phyloP scores from a whole-genome alignment of 768 basidiomycete genomes.

The Sporobolomyces phaffii region DNA sequence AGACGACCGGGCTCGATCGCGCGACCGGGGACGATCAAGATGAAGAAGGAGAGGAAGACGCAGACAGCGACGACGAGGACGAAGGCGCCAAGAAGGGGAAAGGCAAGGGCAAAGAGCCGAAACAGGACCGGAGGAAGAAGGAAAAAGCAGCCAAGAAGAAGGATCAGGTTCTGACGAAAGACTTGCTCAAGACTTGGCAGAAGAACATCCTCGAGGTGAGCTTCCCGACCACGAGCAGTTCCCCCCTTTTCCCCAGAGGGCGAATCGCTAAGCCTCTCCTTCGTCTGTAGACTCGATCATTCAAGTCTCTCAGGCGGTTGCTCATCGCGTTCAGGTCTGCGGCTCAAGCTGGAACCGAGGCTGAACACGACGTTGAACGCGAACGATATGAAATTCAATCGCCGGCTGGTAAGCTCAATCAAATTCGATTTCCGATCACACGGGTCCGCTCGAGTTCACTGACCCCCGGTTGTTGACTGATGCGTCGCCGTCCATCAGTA shows the following conservation, averaged over 20 bases:
- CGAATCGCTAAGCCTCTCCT: no score
- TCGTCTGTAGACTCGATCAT: slow-evolving; percentile 63
- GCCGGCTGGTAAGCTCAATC: slow-evolving; percentile 57
- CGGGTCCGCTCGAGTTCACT: no score
- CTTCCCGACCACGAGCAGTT: background rate
- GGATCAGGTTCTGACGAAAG: slow-evolving; percentile 59
- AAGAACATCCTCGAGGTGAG: slow-evolving; percentile 75
- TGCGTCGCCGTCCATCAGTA: slow-evolving; percentile 52
- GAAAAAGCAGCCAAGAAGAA: slow-evolving; percentile 45
- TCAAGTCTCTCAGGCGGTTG: slow-evolving; percentile 73
- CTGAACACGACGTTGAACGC: slow-evolving; percentile 49
- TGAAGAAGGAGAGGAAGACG: slow-evolving; percentile 49
- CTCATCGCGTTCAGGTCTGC: slow-evolving; percentile 87
- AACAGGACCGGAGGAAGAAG: slow-evolving; percentile 42
- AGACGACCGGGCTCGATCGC: background rate
- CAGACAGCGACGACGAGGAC: slow-evolving; percentile 51
- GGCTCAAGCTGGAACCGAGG: slow-evolving; percentile 79
- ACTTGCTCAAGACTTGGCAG: slow-evolving; percentile 74
- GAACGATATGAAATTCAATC: slow-evolving; percentile 77
- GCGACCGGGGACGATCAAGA: slow-evolving; percentile 40
- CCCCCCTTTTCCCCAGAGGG: background rate
- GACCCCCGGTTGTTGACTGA: background rate
- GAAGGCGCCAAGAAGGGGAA: slow-evolving; percentile 48
- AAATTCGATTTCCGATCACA: no score
- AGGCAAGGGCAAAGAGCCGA: slow-evolving; percentile 48